Evolutionary conservation across 225 moss, liverwort and hornwort genomes (phyloP), one percentile per base, ranked within the genome.

Genomic region (Marchantia polymorpha): DNA sequence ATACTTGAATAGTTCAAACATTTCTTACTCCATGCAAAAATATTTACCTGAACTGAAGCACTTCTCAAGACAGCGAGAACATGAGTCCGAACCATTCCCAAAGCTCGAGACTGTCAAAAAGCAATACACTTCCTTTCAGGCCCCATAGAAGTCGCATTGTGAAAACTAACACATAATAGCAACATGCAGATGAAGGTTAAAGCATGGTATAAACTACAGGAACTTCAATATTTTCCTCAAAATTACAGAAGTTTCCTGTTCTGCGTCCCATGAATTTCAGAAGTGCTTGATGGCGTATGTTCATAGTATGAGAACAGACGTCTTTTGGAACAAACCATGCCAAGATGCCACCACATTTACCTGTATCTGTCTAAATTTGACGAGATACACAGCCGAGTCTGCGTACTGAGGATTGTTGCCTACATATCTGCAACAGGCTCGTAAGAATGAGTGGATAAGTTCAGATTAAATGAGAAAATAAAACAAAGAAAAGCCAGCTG

Each of bases 51-150:
- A 61, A 78, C 84, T 49, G 93, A 91, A 52, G 95, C 92, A 80
- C 88, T 93, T 81, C 89, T 95, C 78, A 99, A 81, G 23, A 99
- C 99, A 70, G 90, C 87, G 30, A 93, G 85, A 69, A 95, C 99
- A 87, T 99, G 93, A 16, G 99, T 93, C 77, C 99, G 84, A 71
- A 99, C 92, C 99, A 99, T 99, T 29, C 91, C 93, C 83, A 99
- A 79, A 20, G 99, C 95, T 75, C 99, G 86, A 10, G 93, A 99
- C 89, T 95, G 93, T 59, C 58, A 17, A 85, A 19, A 56, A 65
- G 72, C 20, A 71, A 47, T 23, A 27, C 71, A 51, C 17, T 12
- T 6, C 17, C 39, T 69, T 39, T 71, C n/a, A 14, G 19, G 23
- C 3, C 7, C 12, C 22, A 69, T 69, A 22, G 22, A 48, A n/a